Evolutionary conservation across 2,329 filamentous ascomycete genomes (phyloP).

Genomic region (Aspergillus fumigatiaffinis): DNA sequence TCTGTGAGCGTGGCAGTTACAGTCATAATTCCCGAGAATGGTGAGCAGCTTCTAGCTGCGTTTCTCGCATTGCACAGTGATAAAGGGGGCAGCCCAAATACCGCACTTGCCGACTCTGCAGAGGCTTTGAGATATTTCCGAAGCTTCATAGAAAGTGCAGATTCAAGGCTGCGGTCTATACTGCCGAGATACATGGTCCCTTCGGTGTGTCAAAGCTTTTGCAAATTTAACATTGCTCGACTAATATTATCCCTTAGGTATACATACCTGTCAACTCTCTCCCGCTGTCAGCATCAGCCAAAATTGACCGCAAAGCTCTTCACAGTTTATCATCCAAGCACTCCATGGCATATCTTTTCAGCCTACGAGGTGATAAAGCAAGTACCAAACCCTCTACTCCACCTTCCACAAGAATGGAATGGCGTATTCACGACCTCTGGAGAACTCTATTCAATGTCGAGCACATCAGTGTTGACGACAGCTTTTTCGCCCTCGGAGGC

Average conservation of each 20-base stretch:
- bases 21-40: not conserved
- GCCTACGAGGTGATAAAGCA: too few species aligned
- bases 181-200: conserved; percentile 1
- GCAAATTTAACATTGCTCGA: too few species aligned
- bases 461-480: conserved; percentile 15
- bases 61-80: too few species aligned
- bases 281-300: not conserved
- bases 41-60: not conserved
- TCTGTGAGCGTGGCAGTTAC: not conserved
- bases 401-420: not conserved
- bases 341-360: too few species aligned
- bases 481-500: conserved; percentile 38
- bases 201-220: not conserved
- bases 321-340: not conserved
- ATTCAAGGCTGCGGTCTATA: not conserved
- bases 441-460: conserved; percentile 5
- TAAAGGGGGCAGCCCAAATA: too few species aligned
- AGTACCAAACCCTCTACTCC: too few species aligned
- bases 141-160: too few species aligned
- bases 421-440: not conserved
- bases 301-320: conserved; percentile 1
- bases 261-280: too few species aligned
- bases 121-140: not conserved
- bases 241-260: too few species aligned
- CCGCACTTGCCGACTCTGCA: not conserved